These are phyloP conservation scores for Colletotrichum sansevieriae DNA, from an alignment of 2,329 filamentous ascomycete genomes.

Conservation along the genomic window DNA sequence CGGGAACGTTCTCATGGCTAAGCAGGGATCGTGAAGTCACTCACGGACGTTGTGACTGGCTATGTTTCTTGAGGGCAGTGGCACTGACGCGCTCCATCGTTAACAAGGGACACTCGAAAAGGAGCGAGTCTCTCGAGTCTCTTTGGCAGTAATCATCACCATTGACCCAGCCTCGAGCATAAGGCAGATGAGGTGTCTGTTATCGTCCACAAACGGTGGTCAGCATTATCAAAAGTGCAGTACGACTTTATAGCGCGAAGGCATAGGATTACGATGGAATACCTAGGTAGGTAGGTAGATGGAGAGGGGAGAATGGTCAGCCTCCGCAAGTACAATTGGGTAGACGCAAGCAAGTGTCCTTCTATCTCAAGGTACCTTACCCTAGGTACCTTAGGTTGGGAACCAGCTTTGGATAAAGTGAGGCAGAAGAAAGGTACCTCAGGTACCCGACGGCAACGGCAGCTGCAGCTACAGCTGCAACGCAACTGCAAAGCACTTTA, in stretches of 20 bases:
- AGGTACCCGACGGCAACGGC: background rate
- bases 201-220: background rate
- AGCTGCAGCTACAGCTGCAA: slow-evolving; percentile 2
- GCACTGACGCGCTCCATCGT: slow-evolving; percentile 17
- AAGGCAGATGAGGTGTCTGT: slow-evolving; percentile 1
- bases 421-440: background rate
- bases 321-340: too few species aligned
- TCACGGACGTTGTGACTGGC: slow-evolving; percentile 36
- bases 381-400: background rate
- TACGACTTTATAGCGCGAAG: background rate
- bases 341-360: background rate
- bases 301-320: background rate
- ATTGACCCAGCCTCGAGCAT: background rate
- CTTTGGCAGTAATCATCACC: too few species aligned
- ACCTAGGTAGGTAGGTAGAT: background rate
- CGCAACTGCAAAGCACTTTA: slow-evolving; percentile 4
- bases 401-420: background rate
- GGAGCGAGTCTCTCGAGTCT: background rate
- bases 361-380: background rate
- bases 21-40: slow-evolving; percentile 33
- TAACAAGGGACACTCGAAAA: slow-evolving; percentile 6
- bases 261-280: background rate
- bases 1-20: slow-evolving; percentile 24
- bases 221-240: slow-evolving; percentile 1
- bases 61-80: slow-evolving; percentile 36